These are phyloP conservation scores for Epichloe elymi DNA, from an alignment of 2,329 filamentous ascomycete species.

Conservation along the genomic window DNA sequence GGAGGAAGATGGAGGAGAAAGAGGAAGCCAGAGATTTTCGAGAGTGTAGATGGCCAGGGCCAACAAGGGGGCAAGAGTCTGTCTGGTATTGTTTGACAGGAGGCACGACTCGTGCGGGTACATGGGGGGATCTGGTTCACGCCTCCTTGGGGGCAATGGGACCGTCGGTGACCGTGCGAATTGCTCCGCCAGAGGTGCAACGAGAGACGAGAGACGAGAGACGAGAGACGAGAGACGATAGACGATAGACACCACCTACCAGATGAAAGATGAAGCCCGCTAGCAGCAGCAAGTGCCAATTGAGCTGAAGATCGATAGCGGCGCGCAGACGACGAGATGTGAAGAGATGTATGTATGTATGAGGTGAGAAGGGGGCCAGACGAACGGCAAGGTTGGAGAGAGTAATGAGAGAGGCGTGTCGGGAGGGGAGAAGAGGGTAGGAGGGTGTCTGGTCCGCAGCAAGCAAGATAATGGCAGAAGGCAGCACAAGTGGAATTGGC, in stretches of 20 bases:
- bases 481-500: neutral
- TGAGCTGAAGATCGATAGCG: neutral
- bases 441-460: neutral
- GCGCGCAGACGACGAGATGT: neutral
- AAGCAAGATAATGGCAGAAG: neutral
- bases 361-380: neutral
- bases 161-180: neutral
- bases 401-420: neutral
- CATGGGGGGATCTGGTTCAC: slow-evolving; percentile 1
- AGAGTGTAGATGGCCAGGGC: neutral
- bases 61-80: neutral
- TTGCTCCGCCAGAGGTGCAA: neutral
- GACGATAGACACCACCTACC: neutral
- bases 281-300: slow-evolving; percentile 1
- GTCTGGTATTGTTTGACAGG: slow-evolving; percentile 1
- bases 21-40: neutral
- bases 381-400: too few relatives aligned
- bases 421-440: neutral
- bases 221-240: too few relatives aligned
- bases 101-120: slow-evolving; percentile 6
- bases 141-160: neutral
- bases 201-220: too few relatives aligned
- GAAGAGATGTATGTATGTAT: neutral
- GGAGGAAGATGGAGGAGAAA: neutral
- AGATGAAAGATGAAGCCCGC: neutral